Percentiles rank a stretch among this genome's conserved stretches.
phyloP scores from a whole-genome alignment of 805 yeast species.

The Scheffersomyces ergatensis region DNA sequence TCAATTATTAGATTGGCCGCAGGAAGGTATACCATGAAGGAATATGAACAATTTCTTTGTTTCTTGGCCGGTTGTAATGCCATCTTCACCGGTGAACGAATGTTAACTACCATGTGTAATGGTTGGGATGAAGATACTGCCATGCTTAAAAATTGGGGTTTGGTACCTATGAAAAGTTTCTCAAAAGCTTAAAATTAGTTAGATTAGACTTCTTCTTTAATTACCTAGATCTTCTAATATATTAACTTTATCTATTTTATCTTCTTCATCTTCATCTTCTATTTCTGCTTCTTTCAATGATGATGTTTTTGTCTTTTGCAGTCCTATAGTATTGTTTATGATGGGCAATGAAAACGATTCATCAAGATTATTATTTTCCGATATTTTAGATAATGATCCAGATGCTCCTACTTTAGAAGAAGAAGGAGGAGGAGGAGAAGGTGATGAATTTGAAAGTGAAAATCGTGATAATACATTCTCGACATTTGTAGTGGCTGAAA shows the following conservation, averaged over 20 bases:
- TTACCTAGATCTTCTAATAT: slow-evolving; percentile 5
- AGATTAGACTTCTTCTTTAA: not conserved
- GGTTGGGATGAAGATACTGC: slow-evolving; percentile 81
- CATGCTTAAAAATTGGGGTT: slow-evolving; percentile 70
- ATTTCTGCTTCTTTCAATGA: no score
- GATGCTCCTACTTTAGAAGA: no score
- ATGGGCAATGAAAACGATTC: slow-evolving; percentile 53
- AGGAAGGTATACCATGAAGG: slow-evolving; percentile 79
- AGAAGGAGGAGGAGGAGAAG: not conserved
- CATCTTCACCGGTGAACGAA: slow-evolving; percentile 75
- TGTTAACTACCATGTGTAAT: slow-evolving; percentile 79
- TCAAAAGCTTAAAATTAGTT: slow-evolving; percentile 2
- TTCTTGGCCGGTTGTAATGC: slow-evolving; percentile 80
- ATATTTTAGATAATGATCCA: not conserved
- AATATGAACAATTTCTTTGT: slow-evolving; percentile 69
- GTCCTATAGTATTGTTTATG: slow-evolving; percentile 1
- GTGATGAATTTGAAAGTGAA: not conserved
- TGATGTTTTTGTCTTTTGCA: not conserved
- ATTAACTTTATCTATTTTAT: slow-evolving; percentile 3
- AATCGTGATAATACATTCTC: not conserved
- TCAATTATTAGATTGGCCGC: slow-evolving; percentile 75
- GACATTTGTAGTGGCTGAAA: not conserved
- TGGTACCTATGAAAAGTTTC: slow-evolving; percentile 54
- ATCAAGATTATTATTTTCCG: slow-evolving; percentile 19
- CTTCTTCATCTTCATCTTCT: not conserved